phyloP scores from a whole-genome alignment of 495 filamentous ascomycete genomes.

The Daldinia grandis region DNA sequence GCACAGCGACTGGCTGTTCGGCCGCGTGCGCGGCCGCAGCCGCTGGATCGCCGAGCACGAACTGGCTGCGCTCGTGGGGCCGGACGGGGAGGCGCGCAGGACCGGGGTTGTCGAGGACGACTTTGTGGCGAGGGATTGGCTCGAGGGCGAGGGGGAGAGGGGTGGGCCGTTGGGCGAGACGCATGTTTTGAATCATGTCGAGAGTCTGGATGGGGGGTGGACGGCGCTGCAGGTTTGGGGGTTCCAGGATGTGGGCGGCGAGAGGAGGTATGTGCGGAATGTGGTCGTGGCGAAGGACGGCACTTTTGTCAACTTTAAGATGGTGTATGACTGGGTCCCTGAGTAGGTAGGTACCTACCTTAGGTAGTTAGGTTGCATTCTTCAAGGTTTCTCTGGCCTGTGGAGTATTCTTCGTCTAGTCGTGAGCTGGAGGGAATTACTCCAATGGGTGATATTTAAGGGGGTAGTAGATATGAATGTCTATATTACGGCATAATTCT shows the following conservation, averaged over 20 bases:
- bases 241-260: constrained; percentile 59
- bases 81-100: constrained; percentile 34
- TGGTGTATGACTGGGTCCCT: constrained; percentile 74
- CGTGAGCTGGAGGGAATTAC: not conserved
- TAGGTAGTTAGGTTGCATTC: not conserved
- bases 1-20: constrained; percentile 85
- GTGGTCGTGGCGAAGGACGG: constrained; percentile 70
- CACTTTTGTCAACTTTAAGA: constrained; percentile 66
- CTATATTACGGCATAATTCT: constrained; percentile 7
- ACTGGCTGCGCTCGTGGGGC: constrained; percentile 27
- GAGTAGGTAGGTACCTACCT: constrained; percentile 15
- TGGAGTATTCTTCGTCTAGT: not conserved
- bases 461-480: not conserved
- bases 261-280: constrained; percentile 73
- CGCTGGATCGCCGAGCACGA: constrained; percentile 57
- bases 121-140: constrained; percentile 61
- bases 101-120: constrained; percentile 47
- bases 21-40: constrained; percentile 68
- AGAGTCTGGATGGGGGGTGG: constrained; percentile 65
- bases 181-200: constrained; percentile 62
- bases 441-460: not conserved
- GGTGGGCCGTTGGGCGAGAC: constrained; percentile 58
- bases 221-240: constrained; percentile 66
- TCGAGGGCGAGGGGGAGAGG: constrained; percentile 58
- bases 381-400: too few species aligned